Evolutionary conservation across 163 green algal genomes (phyloP), one percentile per base, ranked within the genome.

Genomic region (Scenedesmus sp.): DNA sequence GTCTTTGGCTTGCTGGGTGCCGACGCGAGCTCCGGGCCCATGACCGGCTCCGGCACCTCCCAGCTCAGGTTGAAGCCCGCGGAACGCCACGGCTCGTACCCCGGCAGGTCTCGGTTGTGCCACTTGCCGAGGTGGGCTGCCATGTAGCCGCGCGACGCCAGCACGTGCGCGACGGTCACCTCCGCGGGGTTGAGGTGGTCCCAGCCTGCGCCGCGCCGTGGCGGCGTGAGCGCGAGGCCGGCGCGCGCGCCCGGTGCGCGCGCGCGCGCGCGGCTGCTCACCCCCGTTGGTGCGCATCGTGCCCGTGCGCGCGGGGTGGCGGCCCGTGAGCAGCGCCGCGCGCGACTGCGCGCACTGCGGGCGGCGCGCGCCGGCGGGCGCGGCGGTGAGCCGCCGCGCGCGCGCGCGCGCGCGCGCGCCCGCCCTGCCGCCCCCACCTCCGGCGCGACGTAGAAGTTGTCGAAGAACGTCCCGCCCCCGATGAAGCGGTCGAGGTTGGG

Each of bases 51-150:
- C 39, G 6, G 39, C 39, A 6, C 39, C n/a, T n/a, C n/a, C n/a
- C n/a, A n/a, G n/a, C n/a, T n/a, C n/a, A n/a, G n/a, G n/a, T n/a
- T n/a, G n/a, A n/a, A n/a, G n/a, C n/a, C n/a, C n/a, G n/a, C n/a
- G n/a, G n/a, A n/a, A n/a, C n/a, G n/a, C n/a, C n/a, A n/a, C n/a
- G n/a, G n/a, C n/a, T n/a, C n/a, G n/a, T n/a, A n/a, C n/a, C n/a
- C n/a, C n/a, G n/a, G n/a, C n/a, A n/a, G n/a, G n/a, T n/a, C n/a
- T n/a, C n/a, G n/a, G n/a, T n/a, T n/a, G n/a, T n/a, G 10, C 70
- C 70, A 78, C 17, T 78, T 78, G 56, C 70, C 70, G 57, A 60
- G 70, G 36, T 78, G 70, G 11, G 57, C 70, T 50, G 70, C 70
- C 56, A 62, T 60, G 56, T 78, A 78, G 28, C 70, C 70, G 7